These are phyloP conservation scores for Hebeloma cylindrosporum DNA, from an alignment of 768 basidiomycete species.

Conservation along the genomic window DNA sequence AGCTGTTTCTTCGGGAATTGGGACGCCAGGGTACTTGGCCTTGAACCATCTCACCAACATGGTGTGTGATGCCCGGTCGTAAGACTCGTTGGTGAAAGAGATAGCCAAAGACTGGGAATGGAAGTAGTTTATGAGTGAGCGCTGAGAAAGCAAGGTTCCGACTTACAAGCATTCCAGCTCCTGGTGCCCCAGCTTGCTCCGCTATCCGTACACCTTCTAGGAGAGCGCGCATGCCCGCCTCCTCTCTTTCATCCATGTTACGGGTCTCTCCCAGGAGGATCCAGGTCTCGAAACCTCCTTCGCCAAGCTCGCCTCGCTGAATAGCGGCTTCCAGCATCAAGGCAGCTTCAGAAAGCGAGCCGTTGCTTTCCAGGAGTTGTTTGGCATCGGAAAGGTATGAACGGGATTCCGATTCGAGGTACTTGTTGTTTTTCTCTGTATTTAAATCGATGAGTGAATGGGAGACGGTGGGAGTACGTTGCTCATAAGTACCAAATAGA, in stretches of 20 bases:
- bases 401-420: conserved; percentile 50
- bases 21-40: conserved; percentile 59
- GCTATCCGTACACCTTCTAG: conserved; percentile 68
- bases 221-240: conserved; percentile 77
- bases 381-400: conserved; percentile 76
- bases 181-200: conserved; percentile 60
- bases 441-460: conserved; percentile 6
- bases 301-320: conserved; percentile 75
- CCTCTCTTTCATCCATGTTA: conserved; percentile 87
- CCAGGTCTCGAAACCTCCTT: conserved; percentile 89
- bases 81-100: conserved; percentile 93
- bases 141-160: neutral
- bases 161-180: conserved; percentile 75
- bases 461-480: neutral
- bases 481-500: conserved; percentile 62
- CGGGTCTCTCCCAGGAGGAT: conserved; percentile 87
- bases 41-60: conserved; percentile 86
- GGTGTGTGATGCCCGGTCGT: conserved; percentile 81
- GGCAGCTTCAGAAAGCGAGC: conserved; percentile 84
- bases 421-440: conserved; percentile 72
- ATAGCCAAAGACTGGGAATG: conserved; percentile 81
- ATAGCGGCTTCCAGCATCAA: conserved; percentile 90
- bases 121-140: conserved; percentile 1
- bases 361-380: conserved; percentile 71
- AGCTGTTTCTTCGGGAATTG: conserved; percentile 55